Evolutionary conservation across 73 alveolate species (phyloP).

Genomic region (Symbiodinium pilosum): DNA sequence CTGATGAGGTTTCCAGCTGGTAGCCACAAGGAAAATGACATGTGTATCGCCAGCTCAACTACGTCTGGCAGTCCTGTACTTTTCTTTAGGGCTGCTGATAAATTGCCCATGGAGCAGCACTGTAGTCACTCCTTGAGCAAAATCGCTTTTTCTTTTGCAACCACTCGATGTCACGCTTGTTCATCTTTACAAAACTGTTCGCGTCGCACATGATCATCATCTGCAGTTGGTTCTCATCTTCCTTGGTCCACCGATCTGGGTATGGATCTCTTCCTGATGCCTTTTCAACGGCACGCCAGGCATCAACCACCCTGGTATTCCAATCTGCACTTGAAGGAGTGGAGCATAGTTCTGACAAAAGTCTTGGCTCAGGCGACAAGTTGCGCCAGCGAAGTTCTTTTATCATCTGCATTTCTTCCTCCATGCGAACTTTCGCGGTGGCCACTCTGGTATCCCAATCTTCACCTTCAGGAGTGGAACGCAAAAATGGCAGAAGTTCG

Average conservation of each 20-base stretch:
- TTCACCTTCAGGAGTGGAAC: not conserved
- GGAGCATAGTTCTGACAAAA: not conserved
- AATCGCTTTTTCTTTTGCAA: not conserved
- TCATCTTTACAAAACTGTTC: not conserved
- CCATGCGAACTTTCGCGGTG: not conserved
- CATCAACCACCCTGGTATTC: not conserved
- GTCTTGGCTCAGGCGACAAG: not conserved
- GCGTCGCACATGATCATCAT: not conserved
- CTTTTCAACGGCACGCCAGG: not conserved
- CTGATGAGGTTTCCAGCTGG: not conserved
- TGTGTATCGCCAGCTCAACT: not conserved
- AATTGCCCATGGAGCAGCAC: not conserved
- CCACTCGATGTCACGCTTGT: not conserved
- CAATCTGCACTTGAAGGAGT: not conserved
- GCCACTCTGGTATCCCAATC: not conserved
- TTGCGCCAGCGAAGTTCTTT: not conserved
- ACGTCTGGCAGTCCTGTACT: not conserved
- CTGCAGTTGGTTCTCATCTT: not conserved
- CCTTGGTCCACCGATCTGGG: not conserved
- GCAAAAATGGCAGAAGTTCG: not conserved
- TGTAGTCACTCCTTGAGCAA: not conserved
- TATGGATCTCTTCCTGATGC: not conserved
- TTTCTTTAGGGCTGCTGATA: not conserved
- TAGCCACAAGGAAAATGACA: not conserved
- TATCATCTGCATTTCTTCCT: not conserved